Evolutionary conservation across 2,329 filamentous ascomycete genomes (phyloP).

Genomic region (Chaetomiaceae sp.): DNA sequence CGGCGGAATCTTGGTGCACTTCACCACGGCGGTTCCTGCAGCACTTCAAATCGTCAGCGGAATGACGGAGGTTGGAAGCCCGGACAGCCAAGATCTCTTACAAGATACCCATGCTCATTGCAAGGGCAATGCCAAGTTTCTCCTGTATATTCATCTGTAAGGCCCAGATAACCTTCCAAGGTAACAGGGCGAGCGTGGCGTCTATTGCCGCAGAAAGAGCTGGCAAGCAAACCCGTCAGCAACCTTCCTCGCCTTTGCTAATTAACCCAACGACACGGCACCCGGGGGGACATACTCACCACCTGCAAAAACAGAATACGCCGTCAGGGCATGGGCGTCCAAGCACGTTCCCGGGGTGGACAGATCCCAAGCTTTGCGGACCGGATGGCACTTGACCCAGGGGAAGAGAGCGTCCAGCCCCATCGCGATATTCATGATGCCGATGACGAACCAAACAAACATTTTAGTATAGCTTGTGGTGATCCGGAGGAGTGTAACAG

Average conservation of each 20-base stretch:
- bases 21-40: slow-evolving; percentile 14
- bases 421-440: slow-evolving; percentile 29
- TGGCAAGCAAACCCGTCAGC: not conserved
- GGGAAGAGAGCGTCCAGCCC: slow-evolving; percentile 25
- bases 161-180: slow-evolving; percentile 29
- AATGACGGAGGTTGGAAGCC: no score
- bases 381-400: slow-evolving; percentile 25
- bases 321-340: slow-evolving; percentile 17
- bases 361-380: slow-evolving; percentile 24
- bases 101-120: slow-evolving; percentile 32
- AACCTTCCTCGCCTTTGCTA: not conserved
- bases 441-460: slow-evolving; percentile 31
- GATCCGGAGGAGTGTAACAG: slow-evolving; percentile 34
- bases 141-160: slow-evolving; percentile 30
- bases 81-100: slow-evolving; percentile 16
- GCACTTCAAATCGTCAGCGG: slow-evolving; percentile 1
- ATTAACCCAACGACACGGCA: not conserved
- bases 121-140: slow-evolving; percentile 28
- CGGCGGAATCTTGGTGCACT: slow-evolving; percentile 5
- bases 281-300: slow-evolving; percentile 20
- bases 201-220: not conserved
- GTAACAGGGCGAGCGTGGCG: slow-evolving; percentile 25
- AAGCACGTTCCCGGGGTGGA: slow-evolving; percentile 24
- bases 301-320: slow-evolving; percentile 22
- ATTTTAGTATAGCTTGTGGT: slow-evolving; percentile 26